These are phyloP conservation scores for Planoprotostelium fungivorum DNA, from an alignment of 78 protist genomes.

Conservation along the genomic window DNA sequence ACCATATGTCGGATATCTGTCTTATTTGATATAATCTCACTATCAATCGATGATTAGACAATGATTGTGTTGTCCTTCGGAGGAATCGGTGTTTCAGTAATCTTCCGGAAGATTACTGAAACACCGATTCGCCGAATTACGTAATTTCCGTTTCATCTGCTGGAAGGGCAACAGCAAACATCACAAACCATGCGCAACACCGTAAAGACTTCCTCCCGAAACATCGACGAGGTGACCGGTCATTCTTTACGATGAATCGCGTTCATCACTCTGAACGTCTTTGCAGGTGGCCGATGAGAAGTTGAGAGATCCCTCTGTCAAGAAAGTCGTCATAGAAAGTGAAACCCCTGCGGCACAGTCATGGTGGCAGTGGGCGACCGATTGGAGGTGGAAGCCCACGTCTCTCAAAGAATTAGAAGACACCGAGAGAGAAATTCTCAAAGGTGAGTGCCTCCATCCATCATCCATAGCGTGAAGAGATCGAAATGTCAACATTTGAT, in stretches of 20 bases:
- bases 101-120: neutral
- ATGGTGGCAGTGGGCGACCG: neutral
- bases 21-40: neutral
- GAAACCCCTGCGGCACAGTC: neutral
- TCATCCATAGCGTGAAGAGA: too few relatives aligned
- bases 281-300: neutral
- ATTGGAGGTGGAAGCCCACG: neutral
- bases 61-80: neutral
- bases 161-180: neutral
- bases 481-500: too few relatives aligned
- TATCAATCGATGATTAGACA: neutral
- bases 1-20: neutral
- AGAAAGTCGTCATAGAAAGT: neutral
- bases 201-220: neutral
- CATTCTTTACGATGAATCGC: too few relatives aligned
- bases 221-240: too few relatives aligned
- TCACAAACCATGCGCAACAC: neutral
- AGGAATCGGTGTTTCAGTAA: neutral
- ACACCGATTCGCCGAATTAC: too few relatives aligned
- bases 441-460: neutral
- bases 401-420: neutral
- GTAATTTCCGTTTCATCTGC: neutral
- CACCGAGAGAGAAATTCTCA: neutral
- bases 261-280: neutral
- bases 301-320: neutral